phyloP scores from a whole-genome alignment of 148 eudicot species.

The Euryodendron excelsum region DNA sequence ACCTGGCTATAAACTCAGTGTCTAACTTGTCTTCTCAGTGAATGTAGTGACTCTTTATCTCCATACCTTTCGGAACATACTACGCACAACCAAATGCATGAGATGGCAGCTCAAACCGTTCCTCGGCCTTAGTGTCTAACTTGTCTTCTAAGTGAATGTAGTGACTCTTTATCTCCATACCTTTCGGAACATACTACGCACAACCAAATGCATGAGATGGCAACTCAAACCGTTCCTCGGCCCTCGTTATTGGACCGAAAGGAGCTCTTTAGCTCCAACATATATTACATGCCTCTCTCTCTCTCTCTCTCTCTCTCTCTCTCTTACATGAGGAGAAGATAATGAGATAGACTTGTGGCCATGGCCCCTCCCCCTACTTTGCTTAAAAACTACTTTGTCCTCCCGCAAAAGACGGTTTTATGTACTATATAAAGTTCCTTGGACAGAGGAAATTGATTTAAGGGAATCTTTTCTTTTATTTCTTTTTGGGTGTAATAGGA shows the following conservation, averaged over 20 bases:
- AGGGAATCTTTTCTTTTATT: too few species aligned
- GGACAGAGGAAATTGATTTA: too few species aligned
- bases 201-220: conserved; percentile 60
- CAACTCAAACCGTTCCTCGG: conserved; percentile 58
- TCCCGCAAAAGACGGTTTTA: too few species aligned
- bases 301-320: neutral
- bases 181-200: conserved; percentile 10
- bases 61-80: neutral
- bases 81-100: conserved; percentile 51
- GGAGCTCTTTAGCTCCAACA: conserved; percentile 38
- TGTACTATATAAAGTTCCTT: too few species aligned
- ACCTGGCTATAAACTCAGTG: conserved; percentile 41
- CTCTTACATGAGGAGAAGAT: neutral
- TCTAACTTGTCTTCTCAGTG: neutral
- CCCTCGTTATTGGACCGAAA: conserved; percentile 58
- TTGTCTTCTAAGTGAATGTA: neutral
- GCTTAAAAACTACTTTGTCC: too few species aligned
- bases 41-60: neutral
- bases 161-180: neutral
- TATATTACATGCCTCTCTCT: neutral
- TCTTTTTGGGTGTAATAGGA: too few species aligned
- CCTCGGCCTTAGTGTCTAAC: conserved; percentile 34
- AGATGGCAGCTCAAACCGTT: conserved; percentile 62
- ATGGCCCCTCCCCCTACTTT: too few species aligned
- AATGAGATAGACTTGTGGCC: too few species aligned